Conservation (phyloP, 768 basidiomycete species). For the Hydnum rufescens region DNA sequence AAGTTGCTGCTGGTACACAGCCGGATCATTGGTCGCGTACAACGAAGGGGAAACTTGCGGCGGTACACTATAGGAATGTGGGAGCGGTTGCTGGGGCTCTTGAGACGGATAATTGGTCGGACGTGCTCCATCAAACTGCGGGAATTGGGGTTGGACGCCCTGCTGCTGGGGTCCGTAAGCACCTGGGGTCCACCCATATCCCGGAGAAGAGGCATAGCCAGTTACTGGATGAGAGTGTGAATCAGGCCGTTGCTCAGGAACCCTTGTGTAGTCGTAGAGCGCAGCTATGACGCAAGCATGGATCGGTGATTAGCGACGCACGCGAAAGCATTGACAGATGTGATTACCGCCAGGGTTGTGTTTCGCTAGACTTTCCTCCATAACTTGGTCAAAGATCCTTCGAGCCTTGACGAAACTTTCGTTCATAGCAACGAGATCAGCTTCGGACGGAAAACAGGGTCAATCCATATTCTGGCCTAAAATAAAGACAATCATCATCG, state of each 20-base stretch:
- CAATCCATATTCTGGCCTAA: conserved; percentile 44
- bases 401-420: conserved; percentile 81
- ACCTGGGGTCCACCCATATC: too few species aligned
- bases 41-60: conserved; percentile 10
- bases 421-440: conserved; percentile 87
- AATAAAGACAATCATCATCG: conserved; percentile 5
- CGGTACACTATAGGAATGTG: conserved; percentile 16
- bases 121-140: too few species aligned
- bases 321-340: not conserved
- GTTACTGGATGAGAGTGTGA: too few species aligned
- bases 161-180: too few species aligned
- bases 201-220: too few species aligned
- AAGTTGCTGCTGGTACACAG: conserved; percentile 19
- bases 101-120: too few species aligned
- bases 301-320: too few species aligned
- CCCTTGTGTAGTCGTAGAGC: too few species aligned
- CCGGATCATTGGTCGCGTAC: too few species aligned
- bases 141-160: too few species aligned
- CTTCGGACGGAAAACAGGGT: conserved; percentile 21
- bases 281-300: too few species aligned
- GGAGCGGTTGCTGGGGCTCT: conserved; percentile 18
- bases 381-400: conserved; percentile 81
- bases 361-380: conserved; percentile 71
- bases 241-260: too few species aligned
- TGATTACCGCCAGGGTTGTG: conserved; percentile 36